A percentile compares a stretch with the other conserved stretches of the same genome.
Evolutionary conservation across 768 basidiomycete species (phyloP).

Genomic region (Pulveroboletus sp.): DNA sequence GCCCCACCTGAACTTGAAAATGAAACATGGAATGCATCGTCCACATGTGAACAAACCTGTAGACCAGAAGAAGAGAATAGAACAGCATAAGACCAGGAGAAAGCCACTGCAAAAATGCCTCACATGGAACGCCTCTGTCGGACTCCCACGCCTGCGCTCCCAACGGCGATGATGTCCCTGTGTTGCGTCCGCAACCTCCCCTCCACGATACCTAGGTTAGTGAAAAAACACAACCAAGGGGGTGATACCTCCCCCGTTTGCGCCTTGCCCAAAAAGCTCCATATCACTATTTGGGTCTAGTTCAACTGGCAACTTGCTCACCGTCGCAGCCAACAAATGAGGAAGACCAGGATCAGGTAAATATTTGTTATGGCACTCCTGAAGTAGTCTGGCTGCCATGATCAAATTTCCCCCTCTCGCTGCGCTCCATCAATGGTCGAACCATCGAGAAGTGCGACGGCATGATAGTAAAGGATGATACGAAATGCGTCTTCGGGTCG

Average conservation of each 20-base stretch:
- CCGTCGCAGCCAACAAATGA: too few species aligned
- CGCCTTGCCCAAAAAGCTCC: too few species aligned
- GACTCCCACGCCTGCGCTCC: too few species aligned
- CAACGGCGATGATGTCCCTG: background rate
- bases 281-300: too few species aligned
- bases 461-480: slow-evolving; percentile 11
- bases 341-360: too few species aligned
- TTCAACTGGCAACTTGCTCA: too few species aligned
- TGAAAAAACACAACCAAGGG: too few species aligned
- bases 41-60: slow-evolving; percentile 15
- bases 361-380: background rate
- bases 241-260: too few species aligned
- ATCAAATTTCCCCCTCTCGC: slow-evolving; percentile 13
- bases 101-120: background rate
- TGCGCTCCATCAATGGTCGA: slow-evolving; percentile 1
- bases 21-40: slow-evolving; percentile 13
- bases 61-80: too few species aligned
- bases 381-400: slow-evolving; percentile 9
- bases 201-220: too few species aligned
- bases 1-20: slow-evolving; percentile 12
- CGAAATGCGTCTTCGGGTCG: slow-evolving; percentile 14
- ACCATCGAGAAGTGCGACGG: slow-evolving; percentile 18
- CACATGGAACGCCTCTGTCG: slow-evolving; percentile 2
- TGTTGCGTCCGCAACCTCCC: too few species aligned
- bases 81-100: background rate